A percentile compares a stretch with the other conserved stretches of the same genome.
phyloP scores from a whole-genome alignment of 2,329 filamentous ascomycete species.

The Nigrograna mackinnonii region DNA sequence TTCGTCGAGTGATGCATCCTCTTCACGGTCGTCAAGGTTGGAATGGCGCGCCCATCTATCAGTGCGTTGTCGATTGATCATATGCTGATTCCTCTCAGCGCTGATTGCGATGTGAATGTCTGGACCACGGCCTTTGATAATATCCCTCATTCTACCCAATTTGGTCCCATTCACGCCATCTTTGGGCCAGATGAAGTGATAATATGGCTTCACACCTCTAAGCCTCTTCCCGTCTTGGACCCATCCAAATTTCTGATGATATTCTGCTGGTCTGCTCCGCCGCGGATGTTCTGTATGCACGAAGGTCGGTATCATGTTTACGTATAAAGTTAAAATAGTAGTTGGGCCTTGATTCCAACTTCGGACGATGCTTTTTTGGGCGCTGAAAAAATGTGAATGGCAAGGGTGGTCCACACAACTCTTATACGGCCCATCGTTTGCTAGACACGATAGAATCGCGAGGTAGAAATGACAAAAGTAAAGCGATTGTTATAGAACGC shows the following conservation, averaged over 20 bases:
- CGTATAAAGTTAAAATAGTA: too few species aligned
- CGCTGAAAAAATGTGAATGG: too few species aligned
- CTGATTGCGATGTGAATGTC: conserved; percentile 49
- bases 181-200: conserved; percentile 49
- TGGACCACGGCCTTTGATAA: conserved; percentile 45
- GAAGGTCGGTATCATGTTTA: neutral
- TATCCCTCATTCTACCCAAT: conserved; percentile 47
- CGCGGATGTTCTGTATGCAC: conserved; percentile 7
- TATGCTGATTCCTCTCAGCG: conserved; percentile 41
- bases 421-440: conserved; percentile 9
- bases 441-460: neutral
- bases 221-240: conserved; percentile 23
- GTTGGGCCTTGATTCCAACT: too few species aligned
- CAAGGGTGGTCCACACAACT: too few species aligned
- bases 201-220: conserved; percentile 32
- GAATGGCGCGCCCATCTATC: conserved; percentile 42
- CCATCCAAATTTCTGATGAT: conserved; percentile 23
- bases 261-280: conserved; percentile 22
- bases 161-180: conserved; percentile 44
- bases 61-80: conserved; percentile 40
- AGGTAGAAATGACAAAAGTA: too few species aligned
- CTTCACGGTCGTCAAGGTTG: conserved; percentile 25
- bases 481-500: too few species aligned
- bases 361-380: too few species aligned
- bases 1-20: conserved; percentile 11